A percentile compares a stretch with the other conserved stretches of the same genome.
phyloP scores from a whole-genome alignment of 495 filamentous ascomycete species.

The Xylaria bambusicola region DNA sequence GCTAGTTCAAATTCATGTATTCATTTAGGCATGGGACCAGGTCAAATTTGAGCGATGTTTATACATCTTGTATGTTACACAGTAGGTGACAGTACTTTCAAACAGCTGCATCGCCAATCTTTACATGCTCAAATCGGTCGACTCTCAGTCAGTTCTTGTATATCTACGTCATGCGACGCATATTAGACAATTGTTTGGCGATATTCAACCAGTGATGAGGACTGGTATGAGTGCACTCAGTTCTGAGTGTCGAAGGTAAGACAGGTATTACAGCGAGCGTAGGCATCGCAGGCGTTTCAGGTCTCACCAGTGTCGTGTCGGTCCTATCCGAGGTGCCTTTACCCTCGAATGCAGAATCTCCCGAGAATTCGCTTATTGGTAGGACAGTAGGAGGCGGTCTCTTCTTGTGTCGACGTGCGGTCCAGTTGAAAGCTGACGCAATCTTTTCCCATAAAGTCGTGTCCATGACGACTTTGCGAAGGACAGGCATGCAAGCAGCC shows the following conservation, averaged over 20 bases:
- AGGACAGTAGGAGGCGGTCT: background rate
- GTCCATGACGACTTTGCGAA: conserved; percentile 16
- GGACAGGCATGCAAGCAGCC: conserved; percentile 18
- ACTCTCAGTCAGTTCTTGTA: background rate
- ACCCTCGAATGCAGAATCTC: background rate
- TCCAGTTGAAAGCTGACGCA: background rate
- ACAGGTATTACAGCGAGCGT: background rate
- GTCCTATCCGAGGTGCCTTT: background rate
- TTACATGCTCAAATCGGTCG: background rate
- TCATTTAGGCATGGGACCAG: too few species aligned
- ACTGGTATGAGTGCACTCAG: background rate
- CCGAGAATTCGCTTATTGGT: background rate
- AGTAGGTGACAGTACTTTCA: too few species aligned
- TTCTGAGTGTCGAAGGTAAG: background rate
- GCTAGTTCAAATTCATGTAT: too few species aligned
- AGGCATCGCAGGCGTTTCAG: background rate
- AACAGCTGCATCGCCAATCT: background rate
- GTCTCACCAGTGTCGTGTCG: background rate
- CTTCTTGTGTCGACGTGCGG: background rate
- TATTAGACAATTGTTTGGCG: background rate
- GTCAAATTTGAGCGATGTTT: too few species aligned
- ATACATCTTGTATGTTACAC: too few species aligned
- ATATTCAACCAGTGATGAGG: background rate
- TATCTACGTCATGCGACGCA: background rate
- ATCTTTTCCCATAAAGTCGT: conserved; percentile 9